Conservation (phyloP, 805 yeast species). For the Candida vaughaniae region DNA sequence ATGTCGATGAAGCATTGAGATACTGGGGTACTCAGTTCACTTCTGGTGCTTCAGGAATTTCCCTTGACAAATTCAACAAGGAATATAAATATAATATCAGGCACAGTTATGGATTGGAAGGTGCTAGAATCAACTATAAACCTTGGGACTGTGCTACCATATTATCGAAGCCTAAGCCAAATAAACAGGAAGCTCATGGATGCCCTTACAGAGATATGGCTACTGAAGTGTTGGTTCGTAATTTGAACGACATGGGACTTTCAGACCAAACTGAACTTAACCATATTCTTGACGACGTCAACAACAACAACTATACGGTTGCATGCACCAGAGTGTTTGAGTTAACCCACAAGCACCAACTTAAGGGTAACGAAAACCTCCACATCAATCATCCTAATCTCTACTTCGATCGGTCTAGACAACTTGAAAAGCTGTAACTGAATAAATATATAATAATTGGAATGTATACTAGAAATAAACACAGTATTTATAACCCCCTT, state of each 20-base stretch:
- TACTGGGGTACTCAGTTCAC: constrained; percentile 83
- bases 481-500: background rate
- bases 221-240: constrained; percentile 57
- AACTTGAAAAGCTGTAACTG: constrained; percentile 45
- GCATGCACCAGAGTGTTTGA: constrained; percentile 93
- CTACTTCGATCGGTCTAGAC: constrained; percentile 76
- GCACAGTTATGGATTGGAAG: constrained; percentile 90
- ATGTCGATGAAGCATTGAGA: constrained; percentile 80
- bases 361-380: constrained; percentile 47
- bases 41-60: constrained; percentile 41
- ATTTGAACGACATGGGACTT: constrained; percentile 64
- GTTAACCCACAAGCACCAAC: constrained; percentile 51
- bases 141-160: constrained; percentile 86
- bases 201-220: constrained; percentile 86
- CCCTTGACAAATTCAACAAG: constrained; percentile 76
- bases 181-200: constrained; percentile 75
- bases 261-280: constrained; percentile 55
- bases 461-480: too few relatives aligned
- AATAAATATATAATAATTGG: too few relatives aligned
- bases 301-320: constrained; percentile 68
- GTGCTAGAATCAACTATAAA: constrained; percentile 78
- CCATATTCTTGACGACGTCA: constrained; percentile 65
- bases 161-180: constrained; percentile 67
- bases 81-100: constrained; percentile 87
- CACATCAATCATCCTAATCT: constrained; percentile 84